phyloP scores from a whole-genome alignment of 306 rosid genomes.

The Medicago lupulina region DNA sequence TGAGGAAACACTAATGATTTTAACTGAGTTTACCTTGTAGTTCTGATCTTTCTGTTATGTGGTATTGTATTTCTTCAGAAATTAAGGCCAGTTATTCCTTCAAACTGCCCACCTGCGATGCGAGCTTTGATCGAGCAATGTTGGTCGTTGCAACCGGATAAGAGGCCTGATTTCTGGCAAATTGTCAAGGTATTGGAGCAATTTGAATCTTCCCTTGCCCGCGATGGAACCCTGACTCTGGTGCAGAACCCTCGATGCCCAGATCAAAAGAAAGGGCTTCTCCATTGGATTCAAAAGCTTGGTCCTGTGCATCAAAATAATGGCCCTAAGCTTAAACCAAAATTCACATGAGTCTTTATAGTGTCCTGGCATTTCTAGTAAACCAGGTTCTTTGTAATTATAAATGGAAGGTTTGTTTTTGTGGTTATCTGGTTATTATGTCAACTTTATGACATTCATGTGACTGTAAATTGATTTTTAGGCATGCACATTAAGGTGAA shows the following conservation, averaged over 20 bases:
- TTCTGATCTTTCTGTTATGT: slow-evolving; percentile 36
- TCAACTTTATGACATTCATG: slow-evolving; percentile 46
- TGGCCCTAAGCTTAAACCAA: slow-evolving; percentile 75
- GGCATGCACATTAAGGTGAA: slow-evolving; percentile 51
- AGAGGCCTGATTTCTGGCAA: slow-evolving; percentile 94
- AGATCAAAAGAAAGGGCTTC: slow-evolving; percentile 89
- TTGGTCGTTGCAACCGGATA: slow-evolving; percentile 79
- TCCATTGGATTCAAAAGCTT: slow-evolving; percentile 92
- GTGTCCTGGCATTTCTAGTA: slow-evolving; percentile 58
- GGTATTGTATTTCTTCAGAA: slow-evolving; percentile 57
- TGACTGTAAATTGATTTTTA: slow-evolving; percentile 50
- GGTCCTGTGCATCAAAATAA: slow-evolving; percentile 62
- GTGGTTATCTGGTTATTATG: slow-evolving; percentile 50
- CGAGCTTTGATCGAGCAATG: slow-evolving; percentile 86
- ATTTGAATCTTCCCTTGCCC: slow-evolving; percentile 72
- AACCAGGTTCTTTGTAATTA: slow-evolving; percentile 72
- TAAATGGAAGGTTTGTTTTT: slow-evolving; percentile 54
- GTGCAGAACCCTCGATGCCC: slow-evolving; percentile 53
- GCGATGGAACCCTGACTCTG: slow-evolving; percentile 68
- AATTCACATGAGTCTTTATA: slow-evolving; percentile 64
- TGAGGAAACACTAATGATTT: neutral
- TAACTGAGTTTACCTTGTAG: neutral
- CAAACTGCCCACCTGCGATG: slow-evolving; percentile 70
- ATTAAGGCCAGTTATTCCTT: slow-evolving; percentile 72
- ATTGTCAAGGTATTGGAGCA: slow-evolving; percentile 86